These are phyloP conservation scores for Kluyveromyces aestuarii DNA, from an alignment of 805 yeast genomes.

Conservation along the genomic window DNA sequence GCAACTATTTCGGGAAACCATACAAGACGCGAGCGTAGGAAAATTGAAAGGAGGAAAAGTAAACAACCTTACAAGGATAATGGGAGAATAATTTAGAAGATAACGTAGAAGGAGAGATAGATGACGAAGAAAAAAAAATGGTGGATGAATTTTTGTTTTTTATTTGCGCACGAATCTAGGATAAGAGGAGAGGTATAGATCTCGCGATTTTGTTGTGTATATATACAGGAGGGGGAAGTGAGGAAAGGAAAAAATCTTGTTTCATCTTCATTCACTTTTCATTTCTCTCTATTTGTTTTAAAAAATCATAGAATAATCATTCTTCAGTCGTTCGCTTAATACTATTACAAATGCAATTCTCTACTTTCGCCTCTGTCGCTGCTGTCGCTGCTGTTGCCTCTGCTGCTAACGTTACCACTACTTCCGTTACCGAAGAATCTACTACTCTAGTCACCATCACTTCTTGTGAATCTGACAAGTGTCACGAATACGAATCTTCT, in stretches of 20 bases:
- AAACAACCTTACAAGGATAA: not conserved
- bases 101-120: not conserved
- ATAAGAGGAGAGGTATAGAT: not conserved
- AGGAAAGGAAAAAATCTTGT: not conserved
- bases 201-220: conserved; percentile 1
- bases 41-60: not conserved
- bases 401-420: conserved; percentile 18
- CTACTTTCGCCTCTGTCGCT: conserved; percentile 25
- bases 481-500: conserved; percentile 27
- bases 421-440: conserved; percentile 13
- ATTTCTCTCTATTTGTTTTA: not conserved
- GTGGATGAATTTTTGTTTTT: not conserved
- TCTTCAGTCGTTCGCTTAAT: conserved; percentile 26
- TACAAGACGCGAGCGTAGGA: not conserved
- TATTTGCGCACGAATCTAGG: not conserved
- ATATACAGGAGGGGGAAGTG: conserved; percentile 3
- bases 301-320: conserved; percentile 13
- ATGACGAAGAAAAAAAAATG: not conserved
- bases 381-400: conserved; percentile 15
- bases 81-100: not conserved
- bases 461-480: conserved; percentile 26
- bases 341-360: conserved; percentile 31
- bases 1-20: not conserved
- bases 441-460: conserved; percentile 32
- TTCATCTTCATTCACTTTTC: not conserved